Conservation (phyloP, 768 basidiomycete genomes). For the Russula virescens region DNA sequence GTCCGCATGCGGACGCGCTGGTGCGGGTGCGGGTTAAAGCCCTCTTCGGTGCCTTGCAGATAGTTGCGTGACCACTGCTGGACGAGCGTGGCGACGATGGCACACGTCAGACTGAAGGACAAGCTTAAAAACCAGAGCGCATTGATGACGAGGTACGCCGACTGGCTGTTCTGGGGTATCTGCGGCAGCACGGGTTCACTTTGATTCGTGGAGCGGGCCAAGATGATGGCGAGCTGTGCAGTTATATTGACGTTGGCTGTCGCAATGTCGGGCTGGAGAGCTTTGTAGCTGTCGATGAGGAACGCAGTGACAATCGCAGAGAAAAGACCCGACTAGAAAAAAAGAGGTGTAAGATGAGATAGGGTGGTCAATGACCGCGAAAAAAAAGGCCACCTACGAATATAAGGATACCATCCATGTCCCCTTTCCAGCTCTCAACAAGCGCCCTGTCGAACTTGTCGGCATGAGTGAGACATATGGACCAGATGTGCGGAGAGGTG, state of each 20-base stretch:
- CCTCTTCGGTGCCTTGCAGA: slow-evolving; percentile 12
- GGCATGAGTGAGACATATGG: slow-evolving; percentile 13
- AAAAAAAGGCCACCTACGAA: slow-evolving; percentile 12
- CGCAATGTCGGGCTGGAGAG: slow-evolving; percentile 4
- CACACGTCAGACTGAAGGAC: slow-evolving; percentile 14
- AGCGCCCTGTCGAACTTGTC: slow-evolving; percentile 17
- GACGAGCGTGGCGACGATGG: slow-evolving; percentile 19
- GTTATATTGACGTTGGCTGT: slow-evolving; percentile 3
- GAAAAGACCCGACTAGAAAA: slow-evolving; percentile 21
- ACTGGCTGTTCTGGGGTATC: not conserved
- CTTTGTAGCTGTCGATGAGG: slow-evolving; percentile 15
- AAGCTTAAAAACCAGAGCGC: slow-evolving; percentile 24
- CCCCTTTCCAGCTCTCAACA: slow-evolving; percentile 21
- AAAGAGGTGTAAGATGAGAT: not conserved
- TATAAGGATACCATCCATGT: slow-evolving; percentile 24
- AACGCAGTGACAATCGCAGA: slow-evolving; percentile 20
- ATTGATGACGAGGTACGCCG: slow-evolving; percentile 14
- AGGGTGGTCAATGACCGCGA: not conserved
- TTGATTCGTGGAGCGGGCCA: not conserved
- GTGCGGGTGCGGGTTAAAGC: slow-evolving; percentile 7
- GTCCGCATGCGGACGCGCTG: slow-evolving; percentile 18
- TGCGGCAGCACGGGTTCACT: not conserved
- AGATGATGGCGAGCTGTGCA: not conserved
- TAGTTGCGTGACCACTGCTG: slow-evolving; percentile 24
- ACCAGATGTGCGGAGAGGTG: slow-evolving; percentile 13